A percentile compares a stretch with the other conserved stretches of the same genome.
phyloP scores from a whole-genome alignment of 495 filamentous ascomycete genomes.

The Tirmania nivea region DNA sequence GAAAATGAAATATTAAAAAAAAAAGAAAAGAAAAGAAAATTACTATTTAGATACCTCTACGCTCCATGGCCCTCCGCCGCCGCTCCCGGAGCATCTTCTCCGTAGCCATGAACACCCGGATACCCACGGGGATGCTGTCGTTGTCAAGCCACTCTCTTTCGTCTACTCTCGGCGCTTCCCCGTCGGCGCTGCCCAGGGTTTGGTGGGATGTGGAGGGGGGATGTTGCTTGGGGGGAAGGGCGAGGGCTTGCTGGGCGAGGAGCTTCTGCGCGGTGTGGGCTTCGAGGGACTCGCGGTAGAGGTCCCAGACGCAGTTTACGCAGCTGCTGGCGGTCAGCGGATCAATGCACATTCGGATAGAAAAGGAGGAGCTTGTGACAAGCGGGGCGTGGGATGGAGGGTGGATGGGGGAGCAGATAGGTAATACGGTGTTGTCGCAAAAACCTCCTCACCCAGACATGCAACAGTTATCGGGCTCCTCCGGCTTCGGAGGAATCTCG shows the following conservation, averaged over 20 bases:
- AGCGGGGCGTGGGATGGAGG: not conserved
- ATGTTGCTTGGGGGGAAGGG: not conserved
- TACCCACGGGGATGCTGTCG: conserved; percentile 54
- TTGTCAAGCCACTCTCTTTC: conserved; percentile 31
- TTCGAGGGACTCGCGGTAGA: conserved; percentile 73
- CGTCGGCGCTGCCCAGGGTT: conserved; percentile 23
- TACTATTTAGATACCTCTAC: too few relatives aligned
- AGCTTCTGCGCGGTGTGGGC: conserved; percentile 39
- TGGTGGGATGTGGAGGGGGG: conserved; percentile 15
- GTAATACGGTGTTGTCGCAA: not conserved
- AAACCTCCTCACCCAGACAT: conserved; percentile 58
- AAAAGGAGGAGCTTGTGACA: not conserved
- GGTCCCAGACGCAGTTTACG: conserved; percentile 93
- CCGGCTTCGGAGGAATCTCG: conserved; percentile 56
- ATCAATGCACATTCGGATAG: not conserved
- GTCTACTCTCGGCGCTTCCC: conserved; percentile 25
- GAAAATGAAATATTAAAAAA: too few relatives aligned
- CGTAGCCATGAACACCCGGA: conserved; percentile 89
- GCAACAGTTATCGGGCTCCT: conserved; percentile 94
- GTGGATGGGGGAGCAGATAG: not conserved
- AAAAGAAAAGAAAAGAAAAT: too few relatives aligned
- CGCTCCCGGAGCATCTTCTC: conserved; percentile 73
- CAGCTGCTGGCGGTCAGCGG: not conserved
- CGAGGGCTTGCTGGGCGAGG: not conserved
- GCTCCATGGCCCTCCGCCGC: not conserved